phyloP scores from a whole-genome alignment of 2,329 filamentous ascomycete genomes.

The Epichloe aotearoae region DNA sequence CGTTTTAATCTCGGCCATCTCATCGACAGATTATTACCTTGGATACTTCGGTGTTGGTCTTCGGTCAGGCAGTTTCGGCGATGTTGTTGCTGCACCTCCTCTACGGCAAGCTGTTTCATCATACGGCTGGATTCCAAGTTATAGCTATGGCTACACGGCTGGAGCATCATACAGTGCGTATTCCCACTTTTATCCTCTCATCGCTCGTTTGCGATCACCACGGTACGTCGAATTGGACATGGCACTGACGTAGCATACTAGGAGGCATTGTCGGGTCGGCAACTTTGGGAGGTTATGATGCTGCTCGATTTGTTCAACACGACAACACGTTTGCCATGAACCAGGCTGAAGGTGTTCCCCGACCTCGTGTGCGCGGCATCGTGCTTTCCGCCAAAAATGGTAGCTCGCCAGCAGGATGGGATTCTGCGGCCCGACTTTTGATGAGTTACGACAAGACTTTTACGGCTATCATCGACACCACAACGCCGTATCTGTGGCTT shows the following conservation, averaged over 20 bases:
- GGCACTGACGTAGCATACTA: constrained; percentile 3
- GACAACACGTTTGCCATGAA: constrained; percentile 45
- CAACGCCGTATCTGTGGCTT: constrained; percentile 51
- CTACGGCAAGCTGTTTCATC: constrained; percentile 45
- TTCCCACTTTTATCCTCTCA: not conserved
- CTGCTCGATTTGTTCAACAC: constrained; percentile 47
- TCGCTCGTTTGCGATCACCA: not conserved
- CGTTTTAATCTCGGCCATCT: constrained; percentile 37
- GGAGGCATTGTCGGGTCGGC: constrained; percentile 38
- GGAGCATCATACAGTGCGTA: constrained; percentile 56
- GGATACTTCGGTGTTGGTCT: constrained; percentile 46
- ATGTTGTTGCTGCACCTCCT: constrained; percentile 34
- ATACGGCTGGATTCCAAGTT: constrained; percentile 50
- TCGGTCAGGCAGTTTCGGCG: constrained; percentile 37
- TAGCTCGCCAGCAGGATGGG: constrained; percentile 24
- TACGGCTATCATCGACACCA: constrained; percentile 46
- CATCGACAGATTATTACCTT: constrained; percentile 40
- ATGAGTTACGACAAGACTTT: constrained; percentile 34
- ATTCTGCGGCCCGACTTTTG: constrained; percentile 22
- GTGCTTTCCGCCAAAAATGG: constrained; percentile 23
- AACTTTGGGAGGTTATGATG: constrained; percentile 59
- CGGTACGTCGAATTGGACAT: not conserved
- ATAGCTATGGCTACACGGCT: constrained; percentile 64
- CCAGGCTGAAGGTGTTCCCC: constrained; percentile 40
- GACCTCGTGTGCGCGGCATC: constrained; percentile 47